Conservation (phyloP, 2,329 filamentous ascomycete species). For the Paraphaeosphaeria minitans region DNA sequence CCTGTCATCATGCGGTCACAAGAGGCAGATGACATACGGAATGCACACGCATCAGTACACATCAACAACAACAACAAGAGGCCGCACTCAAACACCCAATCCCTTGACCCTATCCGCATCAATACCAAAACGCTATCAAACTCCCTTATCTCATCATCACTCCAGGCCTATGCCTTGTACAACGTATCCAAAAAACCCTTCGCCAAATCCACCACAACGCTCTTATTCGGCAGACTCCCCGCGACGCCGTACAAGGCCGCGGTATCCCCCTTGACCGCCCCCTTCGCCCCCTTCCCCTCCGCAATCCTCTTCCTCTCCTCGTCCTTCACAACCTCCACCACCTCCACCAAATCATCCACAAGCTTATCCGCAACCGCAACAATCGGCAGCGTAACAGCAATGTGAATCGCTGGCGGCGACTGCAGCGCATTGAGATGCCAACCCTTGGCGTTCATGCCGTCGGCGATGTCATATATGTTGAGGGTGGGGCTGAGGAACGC, state of each 20-base stretch:
- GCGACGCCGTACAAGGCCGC: slow-evolving; percentile 94
- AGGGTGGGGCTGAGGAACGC: slow-evolving; percentile 85
- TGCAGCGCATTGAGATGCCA: slow-evolving; percentile 98
- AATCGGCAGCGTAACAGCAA: slow-evolving; percentile 90
- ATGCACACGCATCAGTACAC: neutral
- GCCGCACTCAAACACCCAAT: neutral
- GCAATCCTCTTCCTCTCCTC: slow-evolving; percentile 75
- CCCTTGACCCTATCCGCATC: neutral
- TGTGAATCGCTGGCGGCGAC: slow-evolving; percentile 87
- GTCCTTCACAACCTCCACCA: slow-evolving; percentile 74
- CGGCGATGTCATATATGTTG: slow-evolving; percentile 92
- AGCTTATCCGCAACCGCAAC: slow-evolving; percentile 80
- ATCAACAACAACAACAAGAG: neutral
- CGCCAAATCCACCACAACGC: slow-evolving; percentile 87
- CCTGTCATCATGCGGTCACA: no score
- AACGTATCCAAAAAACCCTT: slow-evolving; percentile 89
- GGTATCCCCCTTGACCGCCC: slow-evolving; percentile 71
- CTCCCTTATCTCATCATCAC: neutral
- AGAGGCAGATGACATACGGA: no score
- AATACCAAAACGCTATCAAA: slow-evolving; percentile 3
- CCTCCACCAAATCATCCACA: slow-evolving; percentile 68
- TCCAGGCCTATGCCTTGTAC: slow-evolving; percentile 72
- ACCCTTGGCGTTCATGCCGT: slow-evolving; percentile 80
- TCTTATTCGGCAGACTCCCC: slow-evolving; percentile 93
- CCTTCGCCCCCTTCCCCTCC: slow-evolving; percentile 67